Percentiles rank a stretch among this genome's conserved stretches.
phyloP scores from a whole-genome alignment of 495 filamentous ascomycete genomes.

The Penicillium mononematosum region DNA sequence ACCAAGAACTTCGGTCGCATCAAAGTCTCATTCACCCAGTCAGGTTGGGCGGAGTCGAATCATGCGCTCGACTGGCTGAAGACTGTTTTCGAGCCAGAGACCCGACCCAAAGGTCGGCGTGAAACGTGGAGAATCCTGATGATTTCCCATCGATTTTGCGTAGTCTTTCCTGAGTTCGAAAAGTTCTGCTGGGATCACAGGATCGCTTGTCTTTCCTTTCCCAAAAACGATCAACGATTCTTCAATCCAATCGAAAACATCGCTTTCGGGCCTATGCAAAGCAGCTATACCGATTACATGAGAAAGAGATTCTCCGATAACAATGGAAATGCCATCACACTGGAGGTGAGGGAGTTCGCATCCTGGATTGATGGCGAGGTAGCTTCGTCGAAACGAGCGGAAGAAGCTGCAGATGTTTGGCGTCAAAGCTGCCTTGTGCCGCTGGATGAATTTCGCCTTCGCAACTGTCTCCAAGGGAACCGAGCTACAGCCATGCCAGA shows the following conservation, averaged over 20 bases:
- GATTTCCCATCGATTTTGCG: neutral
- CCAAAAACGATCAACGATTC: neutral
- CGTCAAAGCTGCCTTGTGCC: slow-evolving; percentile 1
- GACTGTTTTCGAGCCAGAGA: neutral
- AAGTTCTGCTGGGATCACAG: neutral
- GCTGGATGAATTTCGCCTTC: neutral
- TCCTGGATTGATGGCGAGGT: neutral
- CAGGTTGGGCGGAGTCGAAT: neutral
- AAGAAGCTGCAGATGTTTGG: neutral
- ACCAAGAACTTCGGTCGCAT: neutral
- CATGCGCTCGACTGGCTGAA: slow-evolving; percentile 4
- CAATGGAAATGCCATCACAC: neutral
- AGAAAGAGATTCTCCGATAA: neutral
- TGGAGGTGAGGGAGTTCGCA: neutral
- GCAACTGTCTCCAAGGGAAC: slow-evolving; percentile 2
- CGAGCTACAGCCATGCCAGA: neutral
- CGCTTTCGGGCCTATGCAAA: neutral
- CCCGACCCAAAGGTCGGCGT: neutral
- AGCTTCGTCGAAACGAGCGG: neutral
- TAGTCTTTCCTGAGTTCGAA: neutral
- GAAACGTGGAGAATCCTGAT: neutral
- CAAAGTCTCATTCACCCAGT: neutral
- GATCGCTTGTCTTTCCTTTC: neutral
- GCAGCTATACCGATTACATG: slow-evolving; percentile 1
- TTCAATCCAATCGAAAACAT: slow-evolving; percentile 4